Percentiles rank a stretch among this genome's conserved stretches.
phyloP scores from a whole-genome alignment of 106 monocot species.

The Dendrobium nobile region DNA sequence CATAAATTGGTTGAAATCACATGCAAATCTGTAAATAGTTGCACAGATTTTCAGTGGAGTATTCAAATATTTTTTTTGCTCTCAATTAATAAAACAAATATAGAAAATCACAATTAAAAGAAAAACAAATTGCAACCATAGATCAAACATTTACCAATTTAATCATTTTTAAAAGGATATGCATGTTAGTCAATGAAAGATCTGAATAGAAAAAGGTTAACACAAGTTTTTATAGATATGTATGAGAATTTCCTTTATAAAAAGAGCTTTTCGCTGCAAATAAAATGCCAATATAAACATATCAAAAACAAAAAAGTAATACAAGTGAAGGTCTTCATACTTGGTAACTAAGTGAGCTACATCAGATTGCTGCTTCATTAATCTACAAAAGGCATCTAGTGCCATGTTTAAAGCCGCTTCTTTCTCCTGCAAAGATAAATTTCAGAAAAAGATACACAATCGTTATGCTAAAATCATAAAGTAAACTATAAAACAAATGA shows the following conservation, averaged over 20 bases:
- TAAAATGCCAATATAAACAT: slow-evolving; percentile 2
- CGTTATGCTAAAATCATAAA: not conserved
- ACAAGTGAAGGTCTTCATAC: slow-evolving; percentile 29
- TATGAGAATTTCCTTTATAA: not conserved
- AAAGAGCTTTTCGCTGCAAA: not conserved
- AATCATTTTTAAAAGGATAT: not conserved
- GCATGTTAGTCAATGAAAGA: not conserved
- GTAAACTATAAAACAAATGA: not conserved
- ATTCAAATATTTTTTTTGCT: not conserved
- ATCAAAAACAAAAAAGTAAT: not conserved
- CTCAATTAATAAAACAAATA: not conserved
- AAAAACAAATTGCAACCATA: not conserved
- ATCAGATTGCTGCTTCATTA: slow-evolving; percentile 74
- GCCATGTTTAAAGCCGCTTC: slow-evolving; percentile 83
- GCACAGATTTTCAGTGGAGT: not conserved
- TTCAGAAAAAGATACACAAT: not conserved
- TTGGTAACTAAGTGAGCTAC: slow-evolving; percentile 74
- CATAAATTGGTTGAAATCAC: too few species aligned
- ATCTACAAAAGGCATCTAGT: slow-evolving; percentile 89
- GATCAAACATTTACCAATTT: not conserved
- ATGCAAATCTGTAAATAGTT: too few species aligned
- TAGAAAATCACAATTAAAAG: not conserved
- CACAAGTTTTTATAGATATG: not conserved
- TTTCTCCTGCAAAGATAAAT: slow-evolving; percentile 69
- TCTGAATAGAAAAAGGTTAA: not conserved